Percentiles rank a stretch among this genome's conserved stretches.
Evolutionary conservation across 1,139 yeast species (phyloP).

Genomic region (Candida sanyaensis): DNA sequence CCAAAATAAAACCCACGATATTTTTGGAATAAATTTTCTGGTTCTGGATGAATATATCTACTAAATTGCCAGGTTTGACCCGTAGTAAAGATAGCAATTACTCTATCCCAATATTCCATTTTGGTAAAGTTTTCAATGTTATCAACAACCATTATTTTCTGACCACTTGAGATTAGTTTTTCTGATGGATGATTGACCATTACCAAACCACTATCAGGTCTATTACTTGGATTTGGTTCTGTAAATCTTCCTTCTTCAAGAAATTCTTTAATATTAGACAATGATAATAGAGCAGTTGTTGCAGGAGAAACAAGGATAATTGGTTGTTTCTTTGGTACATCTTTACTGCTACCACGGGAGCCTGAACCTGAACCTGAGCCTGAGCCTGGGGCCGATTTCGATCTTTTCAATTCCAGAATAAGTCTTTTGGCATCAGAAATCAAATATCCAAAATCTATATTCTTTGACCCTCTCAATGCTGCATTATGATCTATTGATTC

Average conservation of each 20-base stretch:
- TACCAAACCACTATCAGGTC: slow-evolving; percentile 46
- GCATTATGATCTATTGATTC: slow-evolving; percentile 77
- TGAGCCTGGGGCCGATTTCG: slow-evolving; percentile 26
- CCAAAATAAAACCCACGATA: slow-evolving; percentile 81
- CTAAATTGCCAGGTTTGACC: slow-evolving; percentile 98
- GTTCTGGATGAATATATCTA: slow-evolving; percentile 80
- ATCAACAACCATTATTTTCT: slow-evolving; percentile 77
- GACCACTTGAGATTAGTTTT: slow-evolving; percentile 53
- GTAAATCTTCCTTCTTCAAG: slow-evolving; percentile 74
- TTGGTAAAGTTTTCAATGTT: slow-evolving; percentile 86
- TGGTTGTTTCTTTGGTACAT: slow-evolving; percentile 62
- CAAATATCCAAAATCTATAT: slow-evolving; percentile 71
- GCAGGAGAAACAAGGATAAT: slow-evolving; percentile 92
- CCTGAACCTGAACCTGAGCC: slow-evolving; percentile 13
- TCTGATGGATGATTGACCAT: slow-evolving; percentile 59
- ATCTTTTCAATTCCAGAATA: slow-evolving; percentile 53
- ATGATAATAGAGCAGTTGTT: slow-evolving; percentile 83
- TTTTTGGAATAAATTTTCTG: slow-evolving; percentile 76
- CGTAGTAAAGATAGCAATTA: slow-evolving; percentile 92
- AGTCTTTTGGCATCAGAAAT: slow-evolving; percentile 71
- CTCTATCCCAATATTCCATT: slow-evolving; percentile 97
- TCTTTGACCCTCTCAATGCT: slow-evolving; percentile 75
- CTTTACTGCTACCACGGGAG: slow-evolving; percentile 4
- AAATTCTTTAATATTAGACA: slow-evolving; percentile 80
- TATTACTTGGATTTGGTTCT: slow-evolving; percentile 51